phyloP scores from a whole-genome alignment of 164 flowering plant species.

The Magnolia sinica region DNA sequence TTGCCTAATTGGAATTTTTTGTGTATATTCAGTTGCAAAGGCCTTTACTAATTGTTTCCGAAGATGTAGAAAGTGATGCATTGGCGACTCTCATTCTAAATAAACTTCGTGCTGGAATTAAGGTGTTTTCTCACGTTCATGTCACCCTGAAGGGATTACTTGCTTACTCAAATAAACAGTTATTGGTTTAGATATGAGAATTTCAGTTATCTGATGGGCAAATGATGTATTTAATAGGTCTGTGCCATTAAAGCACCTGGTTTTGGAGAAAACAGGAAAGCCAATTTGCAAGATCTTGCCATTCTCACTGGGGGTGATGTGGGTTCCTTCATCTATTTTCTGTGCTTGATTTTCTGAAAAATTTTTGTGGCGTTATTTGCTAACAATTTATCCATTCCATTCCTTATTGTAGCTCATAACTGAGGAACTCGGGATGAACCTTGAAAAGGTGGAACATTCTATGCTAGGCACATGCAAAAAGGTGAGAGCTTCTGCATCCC shows the following conservation, averaged over 20 bases:
- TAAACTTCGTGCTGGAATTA: constrained; percentile 92
- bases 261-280: constrained; percentile 94
- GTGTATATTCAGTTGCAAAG: constrained; percentile 63
- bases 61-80: constrained; percentile 95
- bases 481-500: constrained; percentile 13
- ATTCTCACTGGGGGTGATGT: constrained; percentile 75
- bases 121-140: constrained; percentile 40
- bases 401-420: constrained; percentile 51
- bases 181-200: neutral
- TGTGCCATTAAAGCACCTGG: constrained; percentile 97
- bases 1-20: neutral
- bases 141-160: neutral
- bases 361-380: neutral
- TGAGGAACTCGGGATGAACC: constrained; percentile 85
- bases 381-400: neutral
- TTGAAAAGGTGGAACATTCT: constrained; percentile 64
- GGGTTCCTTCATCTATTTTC: constrained; percentile 3
- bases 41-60: constrained; percentile 81
- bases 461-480: constrained; percentile 84
- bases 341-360: neutral
- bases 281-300: constrained; percentile 79
- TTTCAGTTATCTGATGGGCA: neutral
- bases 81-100: constrained; percentile 84
- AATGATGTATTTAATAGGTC: constrained; percentile 35
- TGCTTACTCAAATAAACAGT: neutral